A percentile compares a stretch with the other conserved stretches of the same genome.
These are phyloP conservation scores for Amaranthus cruentus DNA, from an alignment of 148 eudicot species.

Conservation along the genomic window DNA sequence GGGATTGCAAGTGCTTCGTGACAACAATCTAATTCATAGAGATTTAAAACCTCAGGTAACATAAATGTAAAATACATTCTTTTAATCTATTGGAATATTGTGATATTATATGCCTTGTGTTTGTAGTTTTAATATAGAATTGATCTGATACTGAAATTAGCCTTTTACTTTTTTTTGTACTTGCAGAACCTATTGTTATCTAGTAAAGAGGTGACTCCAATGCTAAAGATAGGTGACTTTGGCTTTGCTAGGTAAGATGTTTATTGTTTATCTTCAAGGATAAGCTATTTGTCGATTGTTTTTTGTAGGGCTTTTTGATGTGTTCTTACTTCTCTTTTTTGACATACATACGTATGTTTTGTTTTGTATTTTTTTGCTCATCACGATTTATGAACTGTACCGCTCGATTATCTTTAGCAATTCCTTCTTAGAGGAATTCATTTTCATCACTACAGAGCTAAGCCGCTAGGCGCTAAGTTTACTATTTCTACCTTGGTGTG, in stretches of 20 bases:
- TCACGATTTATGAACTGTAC: not conserved
- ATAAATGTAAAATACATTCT: not conserved
- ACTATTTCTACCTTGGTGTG: not conserved
- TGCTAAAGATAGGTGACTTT: conserved; percentile 58
- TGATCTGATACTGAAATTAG: not conserved
- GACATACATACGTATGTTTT: not conserved
- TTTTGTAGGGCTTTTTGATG: not conserved
- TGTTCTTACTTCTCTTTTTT: not conserved
- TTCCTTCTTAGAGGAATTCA: not conserved
- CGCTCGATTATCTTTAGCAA: not conserved
- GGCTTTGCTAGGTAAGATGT: conserved; percentile 53
- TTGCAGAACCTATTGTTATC: conserved; percentile 51
- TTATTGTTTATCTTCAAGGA: not conserved
- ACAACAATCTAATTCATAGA: conserved; percentile 50
- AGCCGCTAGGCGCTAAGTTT: not conserved
- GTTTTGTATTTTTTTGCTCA: not conserved
- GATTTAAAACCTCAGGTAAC: conserved; percentile 53
- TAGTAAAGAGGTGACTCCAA: conserved; percentile 36
- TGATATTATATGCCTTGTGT: conserved; percentile 1
- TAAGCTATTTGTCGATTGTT: not conserved
- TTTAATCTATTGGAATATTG: not conserved
- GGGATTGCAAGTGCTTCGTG: conserved; percentile 49
- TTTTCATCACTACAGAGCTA: not conserved
- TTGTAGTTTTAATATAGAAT: not conserved
- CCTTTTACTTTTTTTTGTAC: conserved; percentile 6